These are phyloP conservation scores for Rhizopus sp. DNA, from an alignment of 371 early-diverging fungal species.

Conservation along the genomic window DNA sequence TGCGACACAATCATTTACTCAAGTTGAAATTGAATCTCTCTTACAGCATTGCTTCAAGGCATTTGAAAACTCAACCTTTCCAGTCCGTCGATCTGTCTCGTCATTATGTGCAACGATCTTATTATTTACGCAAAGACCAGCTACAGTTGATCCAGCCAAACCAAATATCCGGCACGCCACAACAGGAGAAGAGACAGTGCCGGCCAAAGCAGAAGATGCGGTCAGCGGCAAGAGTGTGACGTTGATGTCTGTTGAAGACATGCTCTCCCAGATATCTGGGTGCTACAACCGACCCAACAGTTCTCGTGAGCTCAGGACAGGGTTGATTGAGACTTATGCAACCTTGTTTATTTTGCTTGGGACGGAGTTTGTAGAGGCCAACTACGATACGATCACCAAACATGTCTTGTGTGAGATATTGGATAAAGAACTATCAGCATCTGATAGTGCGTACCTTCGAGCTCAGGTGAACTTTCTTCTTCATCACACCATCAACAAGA, in stretches of 20 bases:
- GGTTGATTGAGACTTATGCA: slow-evolving; percentile 82
- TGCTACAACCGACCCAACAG: slow-evolving; percentile 62
- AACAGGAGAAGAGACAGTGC: slow-evolving; percentile 36
- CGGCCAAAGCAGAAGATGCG: slow-evolving; percentile 28
- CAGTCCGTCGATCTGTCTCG: slow-evolving; percentile 67
- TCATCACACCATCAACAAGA: slow-evolving; percentile 73
- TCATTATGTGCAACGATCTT: slow-evolving; percentile 65
- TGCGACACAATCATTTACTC: slow-evolving; percentile 52
- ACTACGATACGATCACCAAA: slow-evolving; percentile 71
- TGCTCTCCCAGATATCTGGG: slow-evolving; percentile 63
- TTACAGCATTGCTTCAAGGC: slow-evolving; percentile 62
- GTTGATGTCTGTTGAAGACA: slow-evolving; percentile 67
- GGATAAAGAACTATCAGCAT: slow-evolving; percentile 43
- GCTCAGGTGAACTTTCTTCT: slow-evolving; percentile 72
- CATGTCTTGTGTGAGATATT: slow-evolving; percentile 69
- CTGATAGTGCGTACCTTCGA: slow-evolving; percentile 66
- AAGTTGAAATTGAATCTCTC: slow-evolving; percentile 66
- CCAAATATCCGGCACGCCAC: slow-evolving; percentile 42
- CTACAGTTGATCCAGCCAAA: slow-evolving; percentile 42
- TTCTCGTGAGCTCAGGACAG: slow-evolving; percentile 76
- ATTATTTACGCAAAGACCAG: slow-evolving; percentile 52
- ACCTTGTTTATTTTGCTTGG: slow-evolving; percentile 75
- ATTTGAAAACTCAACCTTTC: slow-evolving; percentile 68
- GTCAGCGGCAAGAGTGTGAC: slow-evolving; percentile 29
- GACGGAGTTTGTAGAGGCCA: slow-evolving; percentile 67